phyloP scores from a whole-genome alignment of 164 flowering plant genomes.

The Chloranthus sessilifolius region DNA sequence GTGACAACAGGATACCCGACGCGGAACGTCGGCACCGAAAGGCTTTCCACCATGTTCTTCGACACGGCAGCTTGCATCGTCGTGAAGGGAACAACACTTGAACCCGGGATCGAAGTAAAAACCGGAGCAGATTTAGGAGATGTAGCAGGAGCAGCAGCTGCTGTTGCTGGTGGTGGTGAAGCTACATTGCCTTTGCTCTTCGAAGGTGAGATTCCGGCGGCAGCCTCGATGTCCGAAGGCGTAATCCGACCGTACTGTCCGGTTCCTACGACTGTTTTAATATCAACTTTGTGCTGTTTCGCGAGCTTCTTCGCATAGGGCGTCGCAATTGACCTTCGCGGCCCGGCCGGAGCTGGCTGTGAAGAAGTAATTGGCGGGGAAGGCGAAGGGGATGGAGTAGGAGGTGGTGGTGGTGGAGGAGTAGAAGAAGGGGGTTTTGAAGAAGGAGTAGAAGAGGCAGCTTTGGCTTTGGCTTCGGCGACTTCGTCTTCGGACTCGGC shows the following conservation, averaged over 20 bases:
- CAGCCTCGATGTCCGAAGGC: slow-evolving; percentile 67
- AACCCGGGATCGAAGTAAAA: slow-evolving; percentile 43
- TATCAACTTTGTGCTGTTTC: slow-evolving; percentile 83
- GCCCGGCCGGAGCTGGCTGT: slow-evolving; percentile 17
- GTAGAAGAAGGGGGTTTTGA: slow-evolving; percentile 17
- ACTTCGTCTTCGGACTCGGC: slow-evolving; percentile 78
- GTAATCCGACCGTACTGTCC: slow-evolving; percentile 87
- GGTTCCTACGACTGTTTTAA: slow-evolving; percentile 54
- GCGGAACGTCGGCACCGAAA: slow-evolving; percentile 77
- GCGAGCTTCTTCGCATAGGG: slow-evolving; percentile 90
- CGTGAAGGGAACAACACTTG: slow-evolving; percentile 64
- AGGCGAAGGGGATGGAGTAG: slow-evolving; percentile 26
- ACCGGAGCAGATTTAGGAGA: slow-evolving; percentile 14
- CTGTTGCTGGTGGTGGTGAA: slow-evolving; percentile 19
- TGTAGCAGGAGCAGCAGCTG: slow-evolving; percentile 26
- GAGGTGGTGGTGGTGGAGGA: slow-evolving; percentile 22
- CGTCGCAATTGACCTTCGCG: slow-evolving; percentile 59
- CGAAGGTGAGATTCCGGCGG: slow-evolving; percentile 64
- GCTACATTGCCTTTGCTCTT: slow-evolving; percentile 22
- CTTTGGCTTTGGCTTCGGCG: slow-evolving; percentile 66
- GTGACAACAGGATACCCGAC: slow-evolving; percentile 85
- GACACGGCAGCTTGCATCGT: slow-evolving; percentile 89
- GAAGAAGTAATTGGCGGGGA: slow-evolving; percentile 19
- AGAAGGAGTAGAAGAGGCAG: slow-evolving; percentile 28
- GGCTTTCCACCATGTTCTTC: slow-evolving; percentile 88